Percentiles rank a stretch among this genome's conserved stretches.
Evolutionary conservation across 108 stramenopile genomes (phyloP).

Genomic region (Cylindrotheca closterium): DNA sequence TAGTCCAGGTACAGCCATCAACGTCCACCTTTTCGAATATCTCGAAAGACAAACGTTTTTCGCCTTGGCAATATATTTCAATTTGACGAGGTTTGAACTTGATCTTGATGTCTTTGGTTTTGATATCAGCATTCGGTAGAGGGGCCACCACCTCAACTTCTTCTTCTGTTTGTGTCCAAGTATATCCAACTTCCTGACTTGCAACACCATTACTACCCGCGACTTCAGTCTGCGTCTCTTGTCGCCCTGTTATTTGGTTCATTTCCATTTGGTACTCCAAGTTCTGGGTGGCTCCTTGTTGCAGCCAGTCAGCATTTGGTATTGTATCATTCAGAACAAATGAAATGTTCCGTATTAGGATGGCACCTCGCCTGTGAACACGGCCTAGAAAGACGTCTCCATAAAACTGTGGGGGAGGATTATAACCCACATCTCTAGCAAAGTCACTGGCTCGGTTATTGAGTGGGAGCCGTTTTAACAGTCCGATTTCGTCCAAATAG

Average conservation of each 20-base stretch:
- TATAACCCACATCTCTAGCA: constrained; percentile 51
- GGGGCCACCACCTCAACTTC: constrained; percentile 53
- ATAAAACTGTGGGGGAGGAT: constrained; percentile 69
- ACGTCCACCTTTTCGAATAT: constrained; percentile 52
- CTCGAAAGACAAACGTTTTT: constrained; percentile 31
- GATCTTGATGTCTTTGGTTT: constrained; percentile 36
- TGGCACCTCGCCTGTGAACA: constrained; percentile 20
- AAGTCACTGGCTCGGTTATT: constrained; percentile 51
- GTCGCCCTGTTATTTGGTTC: constrained; percentile 48
- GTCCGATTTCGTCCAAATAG: constrained; percentile 69
- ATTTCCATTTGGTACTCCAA: constrained; percentile 42
- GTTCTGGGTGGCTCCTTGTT: constrained; percentile 50
- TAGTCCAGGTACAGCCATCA: constrained; percentile 69
- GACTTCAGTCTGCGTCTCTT: constrained; percentile 32
- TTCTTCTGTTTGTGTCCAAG: constrained; percentile 64
- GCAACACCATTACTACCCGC: constrained; percentile 54
- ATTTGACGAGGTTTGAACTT: constrained; percentile 41
- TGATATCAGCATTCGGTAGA: constrained; percentile 10
- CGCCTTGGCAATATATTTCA: constrained; percentile 24
- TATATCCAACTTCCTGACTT: constrained; percentile 40
- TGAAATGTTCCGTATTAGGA: constrained; percentile 41
- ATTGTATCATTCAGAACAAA: constrained; percentile 34
- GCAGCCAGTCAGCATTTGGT: constrained; percentile 48
- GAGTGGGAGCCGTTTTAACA: constrained; percentile 59
- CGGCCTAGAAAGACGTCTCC: constrained; percentile 67